These are phyloP conservation scores for Aspergillus fischeri DNA, from an alignment of 2,329 filamentous ascomycete species.

Conservation along the genomic window DNA sequence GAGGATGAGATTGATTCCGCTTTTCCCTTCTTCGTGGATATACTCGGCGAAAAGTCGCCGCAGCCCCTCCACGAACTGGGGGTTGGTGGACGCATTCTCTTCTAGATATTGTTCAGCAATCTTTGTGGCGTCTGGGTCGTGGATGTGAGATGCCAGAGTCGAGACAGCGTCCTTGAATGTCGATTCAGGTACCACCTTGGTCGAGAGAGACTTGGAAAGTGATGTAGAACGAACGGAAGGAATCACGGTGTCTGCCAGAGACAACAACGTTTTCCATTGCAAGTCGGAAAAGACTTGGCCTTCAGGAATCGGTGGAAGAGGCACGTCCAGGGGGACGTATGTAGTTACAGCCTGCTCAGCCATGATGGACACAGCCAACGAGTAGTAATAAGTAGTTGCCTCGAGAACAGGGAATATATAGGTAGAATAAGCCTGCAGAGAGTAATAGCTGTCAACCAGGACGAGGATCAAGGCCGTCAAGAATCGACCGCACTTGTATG, in stretches of 20 bases:
- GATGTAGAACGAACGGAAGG: conserved; percentile 47
- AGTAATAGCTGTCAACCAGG: conserved; percentile 38
- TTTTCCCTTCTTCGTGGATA: conserved; percentile 47
- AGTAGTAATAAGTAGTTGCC: neutral
- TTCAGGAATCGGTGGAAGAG: conserved; percentile 46
- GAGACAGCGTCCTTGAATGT: conserved; percentile 40
- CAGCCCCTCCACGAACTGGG: conserved; percentile 48
- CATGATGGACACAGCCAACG: conserved; percentile 12
- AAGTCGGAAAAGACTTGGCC: conserved; percentile 48
- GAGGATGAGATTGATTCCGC: conserved; percentile 50
- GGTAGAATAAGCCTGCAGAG: conserved; percentile 35
- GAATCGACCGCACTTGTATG: conserved; percentile 4
- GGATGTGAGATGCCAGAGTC: conserved; percentile 23
- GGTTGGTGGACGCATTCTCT: conserved; percentile 46
- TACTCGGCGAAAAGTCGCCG: conserved; percentile 46
- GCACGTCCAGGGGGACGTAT: conserved; percentile 36
- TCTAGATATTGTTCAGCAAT: conserved; percentile 45
- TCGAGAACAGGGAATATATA: neutral
- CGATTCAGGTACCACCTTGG: conserved; percentile 37
- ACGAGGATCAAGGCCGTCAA: conserved; percentile 5
- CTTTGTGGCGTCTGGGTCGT: conserved; percentile 29
- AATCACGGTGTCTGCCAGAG: conserved; percentile 55
- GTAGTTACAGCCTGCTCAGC: conserved; percentile 12
- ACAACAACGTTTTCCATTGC: conserved; percentile 58
- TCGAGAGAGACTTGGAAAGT: conserved; percentile 27